Base-by-base conservation (phyloP, 2,329 filamentous ascomycete species). In the Penicillium sclerotigenum region DNA sequence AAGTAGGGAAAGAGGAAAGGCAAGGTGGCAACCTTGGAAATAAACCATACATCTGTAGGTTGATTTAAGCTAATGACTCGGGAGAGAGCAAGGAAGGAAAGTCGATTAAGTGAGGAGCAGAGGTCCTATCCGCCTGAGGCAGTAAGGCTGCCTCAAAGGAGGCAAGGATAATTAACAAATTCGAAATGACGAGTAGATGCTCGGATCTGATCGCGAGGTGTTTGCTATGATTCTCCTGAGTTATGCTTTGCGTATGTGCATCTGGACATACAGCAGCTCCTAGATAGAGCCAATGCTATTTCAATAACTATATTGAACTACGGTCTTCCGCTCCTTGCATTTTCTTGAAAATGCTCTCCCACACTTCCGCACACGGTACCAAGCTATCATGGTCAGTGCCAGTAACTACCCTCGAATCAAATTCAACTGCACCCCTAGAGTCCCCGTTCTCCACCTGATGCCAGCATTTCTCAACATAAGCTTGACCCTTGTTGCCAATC, bases 401-500 rank as follows among this genome's bases (percentile, higher is more conserved):
- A 7, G 66, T 22, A 11, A 74, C 57, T 9, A 63, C 61, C 14
- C 6, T 59, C 18, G 61, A 65, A n/a, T 64, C 50, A n/a, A 78
- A 74, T 43, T 74, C 67, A 28, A 79, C 62, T 0, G 59, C 61
- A 9, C 62, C 62, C 2, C 61, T 62, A 13, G 69, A 61, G 11
- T 59, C 65, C 6, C 65, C 68, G 13, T 63, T 54, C 5, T 37
- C 51, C 0, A 34, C 18, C 5, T 48, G 59, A 20, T 49, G 59
- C 74, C 76, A 81, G 52, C 76, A 76, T 4, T 69, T 43, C 54
- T 78, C 70, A 47, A 79, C 76, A 65, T 78, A 80, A 38, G 65
- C 52, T 63, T 71, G 70, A 3, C 79, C 79, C 13, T 66, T 66
- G 41, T 70, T 69, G 0, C 75, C 77, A 42, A 77, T 75, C 73